phyloP scores from a whole-genome alignment of 371 early-diverging fungal genomes.

The Rhizopus delemar region DNA sequence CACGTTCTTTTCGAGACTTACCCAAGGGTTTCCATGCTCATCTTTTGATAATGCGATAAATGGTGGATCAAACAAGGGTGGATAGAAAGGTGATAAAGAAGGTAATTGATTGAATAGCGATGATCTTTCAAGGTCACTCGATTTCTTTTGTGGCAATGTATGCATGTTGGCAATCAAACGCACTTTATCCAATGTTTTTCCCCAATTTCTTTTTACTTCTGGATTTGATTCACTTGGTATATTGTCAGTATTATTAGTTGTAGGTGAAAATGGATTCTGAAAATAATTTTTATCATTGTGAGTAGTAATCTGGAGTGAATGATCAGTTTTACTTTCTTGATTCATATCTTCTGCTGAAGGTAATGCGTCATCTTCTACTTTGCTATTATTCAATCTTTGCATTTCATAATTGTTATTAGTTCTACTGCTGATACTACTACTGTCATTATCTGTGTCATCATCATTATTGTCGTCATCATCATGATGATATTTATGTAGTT shows the following conservation, averaged over 20 bases:
- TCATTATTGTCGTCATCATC: not conserved
- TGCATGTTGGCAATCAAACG: constrained; percentile 44
- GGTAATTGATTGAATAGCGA: not conserved
- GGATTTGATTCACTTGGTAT: not conserved
- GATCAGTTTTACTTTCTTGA: not conserved
- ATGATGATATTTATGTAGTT: constrained; percentile 1
- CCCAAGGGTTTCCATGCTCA: constrained; percentile 40
- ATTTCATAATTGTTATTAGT: not conserved
- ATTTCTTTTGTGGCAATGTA: constrained; percentile 12
- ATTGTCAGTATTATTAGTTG: not conserved
- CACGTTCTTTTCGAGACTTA: constrained; percentile 9
- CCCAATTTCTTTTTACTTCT: constrained; percentile 39
- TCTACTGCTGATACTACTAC: not conserved
- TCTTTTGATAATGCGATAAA: constrained; percentile 42
- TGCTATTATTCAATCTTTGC: not conserved
- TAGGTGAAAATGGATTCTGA: constrained; percentile 25
- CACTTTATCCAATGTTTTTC: constrained; percentile 47
- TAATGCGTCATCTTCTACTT: constrained; percentile 15
- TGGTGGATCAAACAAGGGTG: constrained; percentile 45
- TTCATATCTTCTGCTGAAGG: constrained; percentile 23
- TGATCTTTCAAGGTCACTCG: not conserved
- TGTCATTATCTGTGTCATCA: not conserved
- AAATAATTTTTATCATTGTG: constrained; percentile 18
- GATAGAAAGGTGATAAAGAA: constrained; percentile 39
- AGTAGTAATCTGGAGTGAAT: not conserved